Evolutionary conservation across 1,139 yeast genomes (phyloP), one percentile per base, ranked within the genome.

Genomic region (Sugiyamaella pinicola): DNA sequence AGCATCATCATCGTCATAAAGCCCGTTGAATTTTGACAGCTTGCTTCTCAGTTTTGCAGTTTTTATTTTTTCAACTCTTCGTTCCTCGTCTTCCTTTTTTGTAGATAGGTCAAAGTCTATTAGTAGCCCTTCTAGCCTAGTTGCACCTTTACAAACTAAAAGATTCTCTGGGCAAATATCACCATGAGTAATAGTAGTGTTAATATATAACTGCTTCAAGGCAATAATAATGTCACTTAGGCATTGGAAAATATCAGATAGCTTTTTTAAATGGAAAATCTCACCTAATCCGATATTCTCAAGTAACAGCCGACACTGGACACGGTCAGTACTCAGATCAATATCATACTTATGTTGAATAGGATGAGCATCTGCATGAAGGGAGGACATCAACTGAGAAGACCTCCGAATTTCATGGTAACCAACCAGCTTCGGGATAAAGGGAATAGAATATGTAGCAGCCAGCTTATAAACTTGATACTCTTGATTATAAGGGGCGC

Each of bases 161-260:
- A 42, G 35, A 15, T 42, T 42, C 18, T 42, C 46, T 6, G 46
- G 19, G 21, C 31, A 29, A 26, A 42, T 42, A 24, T 42, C 46
- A 10, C 46, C 46, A 29, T 42, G 46, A 17, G 17, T 13, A 2
- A 42, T 28, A 4, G 13, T 12, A 8, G 19, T 19, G 13, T 6
- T 6, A 15, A 28, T 12, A 29, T 42, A 42, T 15, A 42, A 22
- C 26, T 13, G 6, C 21, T 42, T 42, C 17, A 42, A 29, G 7
- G 46, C 46, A 4, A 3, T 19, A 2, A 29, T 22, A 28, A 42
- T 18, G 19, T 42, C 33, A 9, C 24, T 18, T 4, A 42, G 17
- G 13, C 46, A 42, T 42, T 12, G 4, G 17, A 42, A 42, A 3
- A 42, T 13, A 13, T 18, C 26, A 7, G 33, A 18, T 26, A 42